Base-by-base conservation (phyloP, 441 rosid genomes). In the Populus hybrid region DNA sequence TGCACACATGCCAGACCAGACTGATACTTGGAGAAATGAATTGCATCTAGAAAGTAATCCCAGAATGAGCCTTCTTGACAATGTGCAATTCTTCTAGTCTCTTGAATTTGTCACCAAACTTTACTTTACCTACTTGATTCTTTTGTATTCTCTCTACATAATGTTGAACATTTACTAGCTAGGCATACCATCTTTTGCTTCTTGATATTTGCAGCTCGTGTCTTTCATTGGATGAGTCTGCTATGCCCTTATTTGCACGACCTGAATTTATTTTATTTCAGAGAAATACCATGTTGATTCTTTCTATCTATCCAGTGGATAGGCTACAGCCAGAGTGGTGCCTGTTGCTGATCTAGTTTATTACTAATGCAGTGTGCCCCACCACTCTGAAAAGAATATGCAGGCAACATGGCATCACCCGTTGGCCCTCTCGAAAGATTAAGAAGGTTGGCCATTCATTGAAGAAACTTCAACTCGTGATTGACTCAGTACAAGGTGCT, bases 401-500 rank as follows among this genome's bases (percentile, higher is more conserved):
- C 83, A 83, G 83, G 73, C 85, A 77, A 42, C 79, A 83, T 65
- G 85, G 85, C 0, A 80, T 83, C 70, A 72, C 70, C 8, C 81
- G 85, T 2, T 83, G 85, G 85, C 85, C 85, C 24, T 80, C 85
- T 75, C 79, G 85, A 46, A 83, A 83, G 79, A 73, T 83, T 57
- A 83, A 83, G 79, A 83, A 83, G 79, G 83, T 83, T 30, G 79
- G 83, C 10, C 86, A 80, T 72, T 80, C 86, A 9, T 69, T 83
- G 36, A 78, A 75, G 82, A 83, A 83, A 75, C 86, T 83, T 64
- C 86, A 83, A 57, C 83, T 78, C 4, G 81, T 83, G 76, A 81
- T 83, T 5, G 81, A 83, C 46, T 83, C 86, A 5, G 83, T 83
- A 28, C 86, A 83, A 77, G 90, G 90, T 16, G 85, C 84, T 3